phyloP scores from a whole-genome alignment of 2,329 filamentous ascomycete species.

The Myriosclerotinia duriaeana region DNA sequence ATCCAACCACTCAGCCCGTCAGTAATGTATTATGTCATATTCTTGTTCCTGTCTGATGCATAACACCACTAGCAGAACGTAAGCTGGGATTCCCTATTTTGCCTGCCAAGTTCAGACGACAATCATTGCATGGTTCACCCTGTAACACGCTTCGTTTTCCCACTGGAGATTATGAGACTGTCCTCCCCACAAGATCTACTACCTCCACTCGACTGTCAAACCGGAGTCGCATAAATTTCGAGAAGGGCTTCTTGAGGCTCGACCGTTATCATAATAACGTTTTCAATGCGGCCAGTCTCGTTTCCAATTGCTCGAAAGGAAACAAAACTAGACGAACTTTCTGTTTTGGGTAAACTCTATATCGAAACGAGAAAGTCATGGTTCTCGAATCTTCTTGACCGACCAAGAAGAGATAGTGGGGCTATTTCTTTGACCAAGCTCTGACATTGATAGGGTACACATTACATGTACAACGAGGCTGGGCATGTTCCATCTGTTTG shows the following conservation, averaged over 20 bases:
- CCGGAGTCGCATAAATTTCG: slow-evolving; percentile 18
- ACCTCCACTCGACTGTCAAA: slow-evolving; percentile 10
- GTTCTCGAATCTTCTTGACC: not conserved
- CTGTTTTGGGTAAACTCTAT: slow-evolving; percentile 5
- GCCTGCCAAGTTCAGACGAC: slow-evolving; percentile 18
- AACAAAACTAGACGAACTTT: slow-evolving; percentile 12
- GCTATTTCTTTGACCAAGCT: not conserved
- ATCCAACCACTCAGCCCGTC: not conserved
- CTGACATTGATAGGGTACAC: not conserved
- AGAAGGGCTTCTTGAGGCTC: slow-evolving; percentile 16
- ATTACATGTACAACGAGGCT: slow-evolving; percentile 7
- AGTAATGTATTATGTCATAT: not conserved
- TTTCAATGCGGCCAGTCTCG: slow-evolving; percentile 15
- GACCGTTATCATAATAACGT: slow-evolving; percentile 14
- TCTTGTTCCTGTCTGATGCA: slow-evolving; percentile 5
- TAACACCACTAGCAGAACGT: slow-evolving; percentile 5
- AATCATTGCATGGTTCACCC: slow-evolving; percentile 11
- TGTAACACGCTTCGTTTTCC: slow-evolving; percentile 9
- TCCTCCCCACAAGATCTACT: slow-evolving; percentile 22
- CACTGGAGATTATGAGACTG: not conserved
- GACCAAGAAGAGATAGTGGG: not conserved
- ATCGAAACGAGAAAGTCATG: slow-evolving; percentile 1
- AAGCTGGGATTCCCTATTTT: slow-evolving; percentile 13
- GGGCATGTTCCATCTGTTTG: slow-evolving; percentile 13
- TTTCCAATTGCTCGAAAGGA: not conserved